A percentile compares a stretch with the other conserved stretches of the same genome.
Evolutionary conservation across 805 yeast species (phyloP).

Genomic region (Yueomyces sp.): DNA sequence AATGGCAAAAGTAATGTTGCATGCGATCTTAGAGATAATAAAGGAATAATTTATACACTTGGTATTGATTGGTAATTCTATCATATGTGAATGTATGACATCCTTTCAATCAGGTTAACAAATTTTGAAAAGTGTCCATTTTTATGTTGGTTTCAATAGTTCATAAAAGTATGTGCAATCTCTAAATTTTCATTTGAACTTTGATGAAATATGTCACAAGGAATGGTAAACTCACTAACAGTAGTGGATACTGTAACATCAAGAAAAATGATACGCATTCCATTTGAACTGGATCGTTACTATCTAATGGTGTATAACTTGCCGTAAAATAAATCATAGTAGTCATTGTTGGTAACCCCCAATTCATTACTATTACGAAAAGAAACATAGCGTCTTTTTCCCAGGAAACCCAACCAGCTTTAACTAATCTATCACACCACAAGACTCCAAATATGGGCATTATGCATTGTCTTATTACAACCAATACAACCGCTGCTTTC

Average conservation of each 20-base stretch:
- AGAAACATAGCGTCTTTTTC: slow-evolving; percentile 39
- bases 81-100: too few species aligned
- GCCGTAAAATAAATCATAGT: slow-evolving; percentile 81
- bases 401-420: slow-evolving; percentile 52
- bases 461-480: slow-evolving; percentile 46
- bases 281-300: slow-evolving; percentile 40
- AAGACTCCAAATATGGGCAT: slow-evolving; percentile 73
- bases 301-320: slow-evolving; percentile 59
- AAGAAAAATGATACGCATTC: slow-evolving; percentile 72
- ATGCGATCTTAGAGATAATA: too few species aligned
- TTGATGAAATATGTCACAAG: slow-evolving; percentile 28
- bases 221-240: slow-evolving; percentile 62
- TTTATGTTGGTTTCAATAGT: background rate
- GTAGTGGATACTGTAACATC: slow-evolving; percentile 56
- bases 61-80: too few species aligned
- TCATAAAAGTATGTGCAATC: too few species aligned
- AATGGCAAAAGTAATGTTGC: too few species aligned
- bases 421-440: slow-evolving; percentile 46
- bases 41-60: too few species aligned
- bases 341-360: slow-evolving; percentile 84
- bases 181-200: slow-evolving; percentile 20
- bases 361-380: slow-evolving; percentile 62
- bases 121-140: too few species aligned
- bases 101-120: too few species aligned
- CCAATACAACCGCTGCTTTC: slow-evolving; percentile 47